These are phyloP conservation scores for Fagus sylvatica DNA, from an alignment of 306 rosid genomes.

Conservation along the genomic window DNA sequence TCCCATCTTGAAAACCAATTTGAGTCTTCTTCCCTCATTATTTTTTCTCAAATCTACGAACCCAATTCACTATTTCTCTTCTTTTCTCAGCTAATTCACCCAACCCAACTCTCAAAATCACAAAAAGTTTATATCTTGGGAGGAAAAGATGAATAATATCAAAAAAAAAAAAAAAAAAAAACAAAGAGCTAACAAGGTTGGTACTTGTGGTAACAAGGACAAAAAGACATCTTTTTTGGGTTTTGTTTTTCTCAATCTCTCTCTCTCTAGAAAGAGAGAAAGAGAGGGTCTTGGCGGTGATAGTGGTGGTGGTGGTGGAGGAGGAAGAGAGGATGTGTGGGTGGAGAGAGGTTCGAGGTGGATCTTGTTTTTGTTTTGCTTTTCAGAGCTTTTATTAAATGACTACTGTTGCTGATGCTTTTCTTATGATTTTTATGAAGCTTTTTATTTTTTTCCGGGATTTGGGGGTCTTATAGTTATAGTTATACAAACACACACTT, in stretches of 20 bases:
- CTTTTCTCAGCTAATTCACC: background rate
- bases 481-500: background rate
- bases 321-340: conserved; percentile 9
- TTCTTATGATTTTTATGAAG: conserved; percentile 32
- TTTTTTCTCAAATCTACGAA: conserved; percentile 21
- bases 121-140: background rate
- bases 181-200: background rate
- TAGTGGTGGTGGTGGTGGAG: background rate
- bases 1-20: conserved; percentile 93
- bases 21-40: conserved; percentile 89
- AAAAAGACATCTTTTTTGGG: too few relatives aligned
- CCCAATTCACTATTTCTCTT: conserved; percentile 25
- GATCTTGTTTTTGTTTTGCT: conserved; percentile 67
- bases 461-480: conserved; percentile 41
- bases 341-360: conserved; percentile 91
- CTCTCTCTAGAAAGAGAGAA: background rate
- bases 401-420: conserved; percentile 34
- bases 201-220: background rate
- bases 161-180: background rate
- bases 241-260: too few relatives aligned
- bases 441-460: conserved; percentile 40
- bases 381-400: conserved; percentile 52
- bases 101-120: too few relatives aligned
- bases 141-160: background rate
- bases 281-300: background rate